Evolutionary conservation across 2,329 filamentous ascomycete species (phyloP).

Genomic region (Zymoseptoria ardabiliae): DNA sequence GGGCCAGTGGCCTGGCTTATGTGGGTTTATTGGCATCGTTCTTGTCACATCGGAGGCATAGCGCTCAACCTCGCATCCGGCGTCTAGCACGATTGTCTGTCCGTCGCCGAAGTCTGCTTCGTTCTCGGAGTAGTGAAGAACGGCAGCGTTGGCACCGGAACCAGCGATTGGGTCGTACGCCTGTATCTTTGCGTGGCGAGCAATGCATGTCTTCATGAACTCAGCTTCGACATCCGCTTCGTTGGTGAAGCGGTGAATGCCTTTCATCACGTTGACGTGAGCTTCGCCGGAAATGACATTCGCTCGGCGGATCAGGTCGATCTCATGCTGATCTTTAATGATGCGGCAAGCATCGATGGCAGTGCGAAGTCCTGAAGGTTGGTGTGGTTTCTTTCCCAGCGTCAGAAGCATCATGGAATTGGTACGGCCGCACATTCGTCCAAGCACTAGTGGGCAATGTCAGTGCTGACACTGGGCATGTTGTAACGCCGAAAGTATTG

Average conservation of each 20-base stretch:
- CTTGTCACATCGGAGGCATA: slow-evolving; percentile 90
- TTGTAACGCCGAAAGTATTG: no score
- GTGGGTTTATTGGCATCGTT: slow-evolving; percentile 63
- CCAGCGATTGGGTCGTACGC: slow-evolving; percentile 88
- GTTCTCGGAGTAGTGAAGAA: slow-evolving; percentile 81
- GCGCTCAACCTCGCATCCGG: slow-evolving; percentile 74
- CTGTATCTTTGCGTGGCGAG: slow-evolving; percentile 65
- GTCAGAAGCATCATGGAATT: neutral
- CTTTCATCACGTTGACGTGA: slow-evolving; percentile 64
- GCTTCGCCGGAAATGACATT: slow-evolving; percentile 72
- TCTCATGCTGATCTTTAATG: slow-evolving; percentile 78
- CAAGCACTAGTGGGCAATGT: neutral
- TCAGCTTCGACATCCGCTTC: slow-evolving; percentile 78
- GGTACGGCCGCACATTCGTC: neutral
- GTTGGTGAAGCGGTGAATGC: slow-evolving; percentile 57
- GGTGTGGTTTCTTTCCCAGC: neutral
- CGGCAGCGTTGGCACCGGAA: slow-evolving; percentile 72
- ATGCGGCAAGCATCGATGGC: slow-evolving; percentile 77
- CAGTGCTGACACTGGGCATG: neutral
- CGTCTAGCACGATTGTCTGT: slow-evolving; percentile 76
- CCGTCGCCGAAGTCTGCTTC: slow-evolving; percentile 61
- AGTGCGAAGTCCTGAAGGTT: slow-evolving; percentile 43
- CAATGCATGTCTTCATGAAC: slow-evolving; percentile 66
- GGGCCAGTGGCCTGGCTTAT: slow-evolving; percentile 51
- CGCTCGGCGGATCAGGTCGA: slow-evolving; percentile 72